These are phyloP conservation scores for Heliamphora pulchella DNA, from an alignment of 179 eudicot genomes.

Conservation along the genomic window DNA sequence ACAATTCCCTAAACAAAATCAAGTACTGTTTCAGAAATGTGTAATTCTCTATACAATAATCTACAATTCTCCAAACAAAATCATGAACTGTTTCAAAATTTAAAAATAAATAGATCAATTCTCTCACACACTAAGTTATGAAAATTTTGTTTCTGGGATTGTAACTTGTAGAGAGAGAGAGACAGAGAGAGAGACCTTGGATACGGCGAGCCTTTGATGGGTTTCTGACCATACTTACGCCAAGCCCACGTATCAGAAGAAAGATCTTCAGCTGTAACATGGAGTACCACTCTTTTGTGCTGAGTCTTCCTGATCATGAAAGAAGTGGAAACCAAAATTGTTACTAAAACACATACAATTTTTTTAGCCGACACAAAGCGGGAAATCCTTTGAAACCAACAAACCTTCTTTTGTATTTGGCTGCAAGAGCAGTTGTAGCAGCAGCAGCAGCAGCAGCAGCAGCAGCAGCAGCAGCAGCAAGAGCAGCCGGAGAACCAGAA, in stretches of 20 bases:
- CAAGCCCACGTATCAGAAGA: conserved; percentile 78
- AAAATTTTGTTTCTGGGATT: background rate
- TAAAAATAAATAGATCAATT: too few relatives aligned
- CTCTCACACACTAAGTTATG: too few relatives aligned
- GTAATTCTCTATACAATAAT: too few relatives aligned
- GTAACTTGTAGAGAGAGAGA: background rate
- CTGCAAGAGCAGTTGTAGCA: conserved; percentile 11
- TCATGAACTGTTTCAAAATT: background rate
- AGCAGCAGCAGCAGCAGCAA: background rate
- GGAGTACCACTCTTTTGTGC: conserved; percentile 53
- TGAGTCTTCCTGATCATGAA: conserved; percentile 49
- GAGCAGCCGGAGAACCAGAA: conserved; percentile 8
- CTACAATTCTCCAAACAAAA: background rate
- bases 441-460: too few relatives aligned
- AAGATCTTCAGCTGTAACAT: conserved; percentile 42
- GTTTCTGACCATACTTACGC: conserved; percentile 95
- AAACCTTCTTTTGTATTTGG: conserved; percentile 41
- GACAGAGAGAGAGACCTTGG: conserved; percentile 47
- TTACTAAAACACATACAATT: background rate
- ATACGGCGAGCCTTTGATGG: conserved; percentile 87
- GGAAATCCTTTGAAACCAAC: background rate
- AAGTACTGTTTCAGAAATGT: too few relatives aligned
- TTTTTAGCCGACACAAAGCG: background rate
- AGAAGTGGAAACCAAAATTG: background rate
- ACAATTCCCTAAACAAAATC: too few relatives aligned